Evolutionary conservation across 305 asterid genomes (phyloP), one percentile per base, ranked within the genome.

Genomic region (Caryopteris hybrid): DNA sequence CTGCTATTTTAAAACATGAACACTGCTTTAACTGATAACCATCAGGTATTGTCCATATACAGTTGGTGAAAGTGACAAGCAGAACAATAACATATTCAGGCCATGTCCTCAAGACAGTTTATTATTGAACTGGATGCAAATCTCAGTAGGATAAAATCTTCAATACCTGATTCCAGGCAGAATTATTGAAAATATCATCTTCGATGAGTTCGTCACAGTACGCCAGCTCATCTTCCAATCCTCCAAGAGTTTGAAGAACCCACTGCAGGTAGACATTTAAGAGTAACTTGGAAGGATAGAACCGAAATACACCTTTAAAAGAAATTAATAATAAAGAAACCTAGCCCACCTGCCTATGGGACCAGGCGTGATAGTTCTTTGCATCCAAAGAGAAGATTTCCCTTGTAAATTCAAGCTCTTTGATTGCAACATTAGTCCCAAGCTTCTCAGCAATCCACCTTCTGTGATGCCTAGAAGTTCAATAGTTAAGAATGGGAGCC

Each of bases 121-220:
- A 46, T 31, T 6, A 0, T 18, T 64, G 42, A 47, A 36, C 61
- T 29, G 4, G 18, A 51, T 9, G 10, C 17, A 42, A 48, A 29
- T 29, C 14, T 0, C 12, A 18, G 13, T 8, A 17, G 66, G 47
- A 42, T 7, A 38, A 11, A 59, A 60, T 20, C 20, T 31, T 66
- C 3, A 23, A 59, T 4, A 94, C 99, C 95, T 94, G 97, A 91
- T 91, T 94, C 99, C 99, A 94, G 52, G 97, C 99, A 71, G 99
- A 94, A 75, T 94, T 91, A 71, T 94, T 94, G 76, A 76, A 94
- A 72, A 89, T 73, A 66, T 94, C 99, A 48, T 86, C 89, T 61
- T 85, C 85, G 10, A 89, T 91, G 72, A 94, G 95, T 72, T 82
- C 76, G 33, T 82, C 82, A 68, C 99, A 91, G 75, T 87, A 94